Evolutionary conservation across 177 flowering plant species (phyloP), one percentile per base, ranked within the genome.

Genomic region (Vitis hybrid): DNA sequence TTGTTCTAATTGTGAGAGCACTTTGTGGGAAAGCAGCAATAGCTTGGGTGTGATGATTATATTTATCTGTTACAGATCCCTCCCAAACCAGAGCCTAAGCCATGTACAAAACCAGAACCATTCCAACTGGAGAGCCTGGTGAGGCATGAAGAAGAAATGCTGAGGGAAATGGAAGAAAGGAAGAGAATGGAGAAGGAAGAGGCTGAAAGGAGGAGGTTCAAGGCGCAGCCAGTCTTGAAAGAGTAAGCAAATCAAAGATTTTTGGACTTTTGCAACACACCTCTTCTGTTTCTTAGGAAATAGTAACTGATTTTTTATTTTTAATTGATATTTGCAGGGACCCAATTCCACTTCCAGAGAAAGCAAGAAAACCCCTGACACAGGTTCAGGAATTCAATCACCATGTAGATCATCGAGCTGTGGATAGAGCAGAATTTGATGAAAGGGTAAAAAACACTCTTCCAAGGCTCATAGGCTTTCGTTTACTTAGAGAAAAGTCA

Each of bases 101-200:
- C 75, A 32, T 81, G 84, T 79, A 88, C 92, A 32, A 82, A 68
- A 70, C 91, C 97, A n/a, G 97, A 91, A 77, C 97, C 95, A 54
- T 95, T 95, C 80, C 94, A 89, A 66, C 65, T 96, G 77, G 97
- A 89, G 72, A 96, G 99, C 79, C 60, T 96, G 64, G 77, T 85
- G 50, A 92, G 99, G 77, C 99, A 96, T 76, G 98, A 93, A 74
- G 95, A 89, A 72, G 99, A 91, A 80, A 69, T 91, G 81, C 91
- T 82, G 63, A 88, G 84, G 70, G 96, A 90, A 74, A 82, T 89
- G 89, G 94, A 93, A 75, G 98, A 96, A 74, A 84, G 83, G 75
- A 68, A 59, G 64, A 92, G 90, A 63, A 74, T 66, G 80, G 95
- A 93, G 76, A 81, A 69, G 76, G 95, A 89, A 80, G 95, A 84